Conservation (phyloP, 352 stramenopile genomes). For the Pythium grandisporangium region DNA sequence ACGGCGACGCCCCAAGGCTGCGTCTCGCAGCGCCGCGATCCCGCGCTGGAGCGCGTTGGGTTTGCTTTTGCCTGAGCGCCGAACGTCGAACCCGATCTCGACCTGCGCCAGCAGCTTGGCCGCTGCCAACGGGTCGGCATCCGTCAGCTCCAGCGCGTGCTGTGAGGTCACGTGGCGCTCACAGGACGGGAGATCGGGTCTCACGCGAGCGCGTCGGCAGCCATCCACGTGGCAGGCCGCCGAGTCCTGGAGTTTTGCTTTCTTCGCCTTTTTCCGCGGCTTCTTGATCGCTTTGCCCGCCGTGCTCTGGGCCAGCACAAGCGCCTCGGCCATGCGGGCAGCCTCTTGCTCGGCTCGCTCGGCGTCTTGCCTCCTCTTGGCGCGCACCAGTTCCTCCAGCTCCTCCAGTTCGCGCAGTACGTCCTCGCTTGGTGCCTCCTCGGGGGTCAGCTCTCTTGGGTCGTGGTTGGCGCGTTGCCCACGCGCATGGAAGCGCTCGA, state of each 20-base stretch:
- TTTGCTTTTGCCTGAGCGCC: too few species aligned
- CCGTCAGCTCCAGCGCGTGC: constrained; percentile 46
- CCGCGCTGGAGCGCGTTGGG: too few species aligned
- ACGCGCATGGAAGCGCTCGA: constrained; percentile 72
- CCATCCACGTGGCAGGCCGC: constrained; percentile 23
- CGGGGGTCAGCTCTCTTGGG: too few species aligned
- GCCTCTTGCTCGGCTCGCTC: constrained; percentile 42
- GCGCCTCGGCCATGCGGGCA: constrained; percentile 26
- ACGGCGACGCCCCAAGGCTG: too few species aligned
- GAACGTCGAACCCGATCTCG: too few species aligned
- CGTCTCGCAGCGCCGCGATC: too few species aligned
- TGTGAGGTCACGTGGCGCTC: constrained; percentile 51
- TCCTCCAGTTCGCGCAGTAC: too few species aligned
- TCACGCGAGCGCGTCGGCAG: constrained; percentile 21
- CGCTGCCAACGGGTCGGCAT: constrained; percentile 43
- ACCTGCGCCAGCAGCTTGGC: constrained; percentile 45
- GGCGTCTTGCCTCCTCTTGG: constrained; percentile 43
- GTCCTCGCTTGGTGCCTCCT: too few species aligned
- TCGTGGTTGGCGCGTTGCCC: constrained; percentile 57
- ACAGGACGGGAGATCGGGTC: constrained; percentile 28
- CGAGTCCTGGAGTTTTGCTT: constrained; percentile 14
- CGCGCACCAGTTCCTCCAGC: constrained; percentile 44
- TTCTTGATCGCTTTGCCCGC: constrained; percentile 7
- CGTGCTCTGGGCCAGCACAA: constrained; percentile 17
- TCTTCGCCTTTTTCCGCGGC: constrained; percentile 14